phyloP scores from a whole-genome alignment of 2,329 filamentous ascomycete genomes.

The Ophiostoma sp. region DNA sequence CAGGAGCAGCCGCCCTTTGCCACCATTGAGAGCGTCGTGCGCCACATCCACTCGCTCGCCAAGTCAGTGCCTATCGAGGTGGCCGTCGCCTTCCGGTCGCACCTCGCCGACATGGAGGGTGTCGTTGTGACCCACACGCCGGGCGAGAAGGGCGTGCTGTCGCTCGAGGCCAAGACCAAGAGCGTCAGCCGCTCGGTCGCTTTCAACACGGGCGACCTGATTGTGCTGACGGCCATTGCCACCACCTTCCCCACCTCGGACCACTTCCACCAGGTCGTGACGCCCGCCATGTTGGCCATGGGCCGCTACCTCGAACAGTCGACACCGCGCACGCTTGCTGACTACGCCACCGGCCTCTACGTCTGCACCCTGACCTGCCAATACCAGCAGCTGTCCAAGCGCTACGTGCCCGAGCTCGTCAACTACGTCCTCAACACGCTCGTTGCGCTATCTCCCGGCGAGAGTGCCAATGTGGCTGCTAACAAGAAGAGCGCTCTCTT shows the following conservation, averaged over 20 bases:
- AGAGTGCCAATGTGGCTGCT: neutral
- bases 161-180: neutral
- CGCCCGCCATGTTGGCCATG: constrained; percentile 82
- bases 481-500: neutral
- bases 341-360: constrained; percentile 70
- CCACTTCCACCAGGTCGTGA: constrained; percentile 93
- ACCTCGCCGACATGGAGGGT: constrained; percentile 53
- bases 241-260: constrained; percentile 91
- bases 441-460: constrained; percentile 54
- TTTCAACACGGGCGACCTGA: constrained; percentile 64
- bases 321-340: constrained; percentile 56
- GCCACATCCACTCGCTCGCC: constrained; percentile 87
- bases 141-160: neutral
- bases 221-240: constrained; percentile 76
- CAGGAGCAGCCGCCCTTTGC: constrained; percentile 30
- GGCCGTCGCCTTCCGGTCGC: constrained; percentile 68
- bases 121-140: constrained; percentile 11
- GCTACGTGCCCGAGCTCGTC: constrained; percentile 83
- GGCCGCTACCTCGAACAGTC: constrained; percentile 76
- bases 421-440: constrained; percentile 76
- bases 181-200: constrained; percentile 43
- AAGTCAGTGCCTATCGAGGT: constrained; percentile 78
- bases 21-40: constrained; percentile 63
- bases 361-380: constrained; percentile 72
- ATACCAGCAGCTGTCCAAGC: constrained; percentile 76